A percentile compares a stretch with the other conserved stretches of the same genome.
Conservation (phyloP, 1,284 basidiomycete genomes). For the Tetrapyrgos nigripes region DNA sequence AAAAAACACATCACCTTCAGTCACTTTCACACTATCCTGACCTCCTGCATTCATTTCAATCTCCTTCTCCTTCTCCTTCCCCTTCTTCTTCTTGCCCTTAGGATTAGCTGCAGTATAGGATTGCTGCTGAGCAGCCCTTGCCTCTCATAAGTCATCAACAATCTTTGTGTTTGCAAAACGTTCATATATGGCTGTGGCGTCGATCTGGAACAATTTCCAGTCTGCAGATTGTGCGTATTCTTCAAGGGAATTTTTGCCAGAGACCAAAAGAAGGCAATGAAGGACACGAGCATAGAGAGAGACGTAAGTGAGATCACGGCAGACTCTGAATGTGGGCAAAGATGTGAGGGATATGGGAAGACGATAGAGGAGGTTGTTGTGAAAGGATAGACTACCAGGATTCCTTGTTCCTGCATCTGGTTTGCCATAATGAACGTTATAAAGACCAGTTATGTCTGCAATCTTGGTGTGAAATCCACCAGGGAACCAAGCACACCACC, state of each 20-base stretch:
- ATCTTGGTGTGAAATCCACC: slow-evolving; percentile 48
- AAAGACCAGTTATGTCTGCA: slow-evolving; percentile 34
- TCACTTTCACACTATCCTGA: background rate
- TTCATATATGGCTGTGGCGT: slow-evolving; percentile 25
- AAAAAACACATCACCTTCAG: slow-evolving; percentile 39
- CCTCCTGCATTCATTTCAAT: too few relatives aligned
- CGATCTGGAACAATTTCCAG: slow-evolving; percentile 25
- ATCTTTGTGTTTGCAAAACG: slow-evolving; percentile 21
- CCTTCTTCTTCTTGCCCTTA: too few relatives aligned
- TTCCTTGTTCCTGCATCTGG: slow-evolving; percentile 32
- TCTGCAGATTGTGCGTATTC: slow-evolving; percentile 26
- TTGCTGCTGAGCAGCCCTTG: slow-evolving; percentile 8
- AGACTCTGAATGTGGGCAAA: slow-evolving; percentile 37
- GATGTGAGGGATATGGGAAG: slow-evolving; percentile 39
- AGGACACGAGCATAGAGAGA: slow-evolving; percentile 42
- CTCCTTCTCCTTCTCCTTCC: background rate
- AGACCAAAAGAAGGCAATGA: slow-evolving; percentile 40
- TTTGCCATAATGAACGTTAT: slow-evolving; percentile 39
- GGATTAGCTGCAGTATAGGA: background rate
- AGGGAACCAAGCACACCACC: slow-evolving; percentile 34
- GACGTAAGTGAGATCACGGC: slow-evolving; percentile 42
- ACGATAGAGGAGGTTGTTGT: slow-evolving; percentile 38
- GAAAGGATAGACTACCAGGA: slow-evolving; percentile 35
- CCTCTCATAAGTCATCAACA: slow-evolving; percentile 19
- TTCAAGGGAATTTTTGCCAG: slow-evolving; percentile 23